Evolutionary conservation across 495 filamentous ascomycete species (phyloP).

Genomic region (Hyaloscypha finlandica): DNA sequence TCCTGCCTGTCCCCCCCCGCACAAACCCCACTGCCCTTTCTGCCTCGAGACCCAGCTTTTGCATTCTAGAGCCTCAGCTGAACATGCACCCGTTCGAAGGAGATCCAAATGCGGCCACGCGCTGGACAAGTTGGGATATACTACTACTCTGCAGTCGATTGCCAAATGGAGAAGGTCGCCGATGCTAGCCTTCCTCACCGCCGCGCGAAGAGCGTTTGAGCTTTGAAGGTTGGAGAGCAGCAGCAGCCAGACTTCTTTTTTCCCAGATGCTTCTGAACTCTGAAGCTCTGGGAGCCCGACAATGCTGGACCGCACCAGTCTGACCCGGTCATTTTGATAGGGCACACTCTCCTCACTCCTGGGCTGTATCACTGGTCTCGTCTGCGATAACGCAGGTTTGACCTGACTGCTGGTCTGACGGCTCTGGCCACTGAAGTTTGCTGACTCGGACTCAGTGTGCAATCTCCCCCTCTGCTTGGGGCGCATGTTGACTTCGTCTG

Average conservation of each 20-base stretch:
- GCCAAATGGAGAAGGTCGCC: neutral
- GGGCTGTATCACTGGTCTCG: neutral
- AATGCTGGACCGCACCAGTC: neutral
- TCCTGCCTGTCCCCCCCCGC: neutral
- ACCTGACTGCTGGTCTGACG: no score
- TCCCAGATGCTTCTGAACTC: neutral
- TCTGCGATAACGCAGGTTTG: neutral
- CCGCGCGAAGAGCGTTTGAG: neutral
- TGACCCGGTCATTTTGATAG: neutral
- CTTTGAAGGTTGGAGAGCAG: neutral
- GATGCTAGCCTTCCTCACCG: neutral
- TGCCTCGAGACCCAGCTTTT: neutral
- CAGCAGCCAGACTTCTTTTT: neutral
- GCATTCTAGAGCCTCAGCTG: neutral
- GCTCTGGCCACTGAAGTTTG: neutral
- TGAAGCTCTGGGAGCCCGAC: neutral
- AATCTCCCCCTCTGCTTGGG: neutral
- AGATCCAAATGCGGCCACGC: neutral
- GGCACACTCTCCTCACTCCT: neutral
- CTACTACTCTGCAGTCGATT: neutral
- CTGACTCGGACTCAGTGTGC: neutral
- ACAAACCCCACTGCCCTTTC: neutral
- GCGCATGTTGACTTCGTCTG: no score
- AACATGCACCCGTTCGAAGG: neutral
- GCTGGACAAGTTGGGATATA: neutral